A percentile compares a stretch with the other conserved stretches of the same genome.
These are phyloP conservation scores for Alliaria petiolata DNA, from an alignment of 345 rosid species.

Conservation along the genomic window DNA sequence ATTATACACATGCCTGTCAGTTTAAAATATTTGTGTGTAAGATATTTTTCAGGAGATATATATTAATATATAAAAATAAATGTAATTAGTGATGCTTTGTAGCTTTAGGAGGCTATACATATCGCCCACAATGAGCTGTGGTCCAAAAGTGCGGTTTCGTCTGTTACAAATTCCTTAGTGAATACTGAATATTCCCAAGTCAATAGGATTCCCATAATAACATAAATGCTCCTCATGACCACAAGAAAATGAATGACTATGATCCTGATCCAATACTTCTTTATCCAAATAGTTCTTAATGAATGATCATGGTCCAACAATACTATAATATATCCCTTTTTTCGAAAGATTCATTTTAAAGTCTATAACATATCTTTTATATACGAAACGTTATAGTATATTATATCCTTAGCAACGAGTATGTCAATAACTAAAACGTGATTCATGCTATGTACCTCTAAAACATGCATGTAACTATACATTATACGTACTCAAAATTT, in stretches of 20 bases:
- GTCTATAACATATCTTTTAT: no score
- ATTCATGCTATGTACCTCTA: no score
- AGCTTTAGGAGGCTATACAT: not conserved
- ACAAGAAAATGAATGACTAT: no score
- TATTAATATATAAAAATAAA: not conserved
- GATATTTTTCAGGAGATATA: not conserved
- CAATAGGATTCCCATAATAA: not conserved
- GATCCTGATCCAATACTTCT: not conserved
- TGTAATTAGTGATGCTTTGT: not conserved
- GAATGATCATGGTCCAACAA: not conserved
- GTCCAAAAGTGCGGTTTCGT: conserved; percentile 7
- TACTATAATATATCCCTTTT: no score
- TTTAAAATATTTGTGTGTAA: no score
- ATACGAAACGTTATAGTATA: not conserved
- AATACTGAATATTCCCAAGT: conserved; percentile 9
- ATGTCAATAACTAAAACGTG: not conserved
- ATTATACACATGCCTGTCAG: no score
- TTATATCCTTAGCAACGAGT: no score
- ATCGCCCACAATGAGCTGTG: not conserved
- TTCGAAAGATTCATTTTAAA: not conserved
- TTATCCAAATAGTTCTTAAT: not conserved
- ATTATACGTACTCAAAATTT: no score
- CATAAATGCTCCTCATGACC: no score
- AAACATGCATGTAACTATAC: no score
- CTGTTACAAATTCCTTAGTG: conserved; percentile 2